phyloP scores from a whole-genome alignment of 306 rosid species.

The Quercus gilva region DNA sequence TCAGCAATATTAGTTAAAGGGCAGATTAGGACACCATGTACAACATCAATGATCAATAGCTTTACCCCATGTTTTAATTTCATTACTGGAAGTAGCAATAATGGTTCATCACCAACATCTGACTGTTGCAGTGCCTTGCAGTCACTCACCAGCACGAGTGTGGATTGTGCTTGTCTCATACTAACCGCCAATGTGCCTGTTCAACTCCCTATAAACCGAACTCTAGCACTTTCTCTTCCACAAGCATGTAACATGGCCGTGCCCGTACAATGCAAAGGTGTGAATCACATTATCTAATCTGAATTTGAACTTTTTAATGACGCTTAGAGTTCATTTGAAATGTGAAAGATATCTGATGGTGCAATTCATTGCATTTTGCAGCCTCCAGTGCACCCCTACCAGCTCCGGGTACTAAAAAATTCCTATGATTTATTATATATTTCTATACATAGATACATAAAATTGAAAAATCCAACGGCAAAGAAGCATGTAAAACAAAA shows the following conservation, averaged over 20 bases:
- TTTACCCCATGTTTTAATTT: conserved; percentile 78
- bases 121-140: conserved; percentile 57
- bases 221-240: conserved; percentile 45
- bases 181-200: conserved; percentile 63
- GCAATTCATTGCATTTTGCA: conserved; percentile 24
- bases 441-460: not conserved
- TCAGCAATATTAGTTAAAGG: conserved; percentile 28
- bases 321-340: not conserved
- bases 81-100: conserved; percentile 71
- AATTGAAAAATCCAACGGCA: not conserved
- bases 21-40: conserved; percentile 59
- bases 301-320: too few relatives aligned
- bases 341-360: not conserved
- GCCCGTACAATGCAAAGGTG: conserved; percentile 57
- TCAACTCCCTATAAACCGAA: conserved; percentile 46
- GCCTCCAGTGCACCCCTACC: conserved; percentile 61
- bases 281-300: not conserved
- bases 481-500: not conserved
- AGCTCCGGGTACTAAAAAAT: conserved; percentile 51
- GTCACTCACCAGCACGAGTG: conserved; percentile 25
- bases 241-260: conserved; percentile 50
- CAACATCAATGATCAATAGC: conserved; percentile 50
- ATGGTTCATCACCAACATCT: conserved; percentile 39
- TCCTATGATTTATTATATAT: not conserved
- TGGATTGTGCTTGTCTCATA: conserved; percentile 67